A percentile compares a stretch with the other conserved stretches of the same genome.
These are phyloP conservation scores for Penicillium flavigenum DNA, from an alignment of 495 filamentous ascomycete genomes.

Conservation along the genomic window DNA sequence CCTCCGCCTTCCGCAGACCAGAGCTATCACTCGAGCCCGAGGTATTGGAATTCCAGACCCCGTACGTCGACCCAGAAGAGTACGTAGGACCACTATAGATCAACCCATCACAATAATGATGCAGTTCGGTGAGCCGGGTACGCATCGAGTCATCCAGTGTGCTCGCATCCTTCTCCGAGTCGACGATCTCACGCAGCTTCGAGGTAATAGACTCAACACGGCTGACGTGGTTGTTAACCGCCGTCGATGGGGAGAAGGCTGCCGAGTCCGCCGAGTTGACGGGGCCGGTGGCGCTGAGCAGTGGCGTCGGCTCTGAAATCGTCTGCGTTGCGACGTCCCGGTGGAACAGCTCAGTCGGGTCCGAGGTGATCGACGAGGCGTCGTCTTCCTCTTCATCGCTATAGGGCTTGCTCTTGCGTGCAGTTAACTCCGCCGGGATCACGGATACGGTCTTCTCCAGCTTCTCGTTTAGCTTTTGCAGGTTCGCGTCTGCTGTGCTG, in stretches of 20 bases:
- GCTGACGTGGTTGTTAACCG: slow-evolving; percentile 40
- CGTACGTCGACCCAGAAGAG: slow-evolving; percentile 33
- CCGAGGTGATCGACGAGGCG: slow-evolving; percentile 47
- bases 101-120: slow-evolving; percentile 53
- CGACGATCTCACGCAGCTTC: slow-evolving; percentile 53
- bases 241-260: slow-evolving; percentile 25
- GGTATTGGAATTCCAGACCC: slow-evolving; percentile 31
- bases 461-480: slow-evolving; percentile 68
- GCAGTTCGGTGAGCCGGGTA: slow-evolving; percentile 45
- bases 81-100: slow-evolving; percentile 44
- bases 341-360: slow-evolving; percentile 87
- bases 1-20: slow-evolving; percentile 51
- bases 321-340: slow-evolving; percentile 88
- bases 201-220: slow-evolving; percentile 49
- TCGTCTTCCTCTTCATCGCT: slow-evolving; percentile 49
- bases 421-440: slow-evolving; percentile 47
- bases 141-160: slow-evolving; percentile 46
- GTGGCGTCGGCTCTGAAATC: slow-evolving; percentile 49
- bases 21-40: slow-evolving; percentile 29
- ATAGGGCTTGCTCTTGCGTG: slow-evolving; percentile 19
- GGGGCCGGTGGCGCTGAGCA: slow-evolving; percentile 15
- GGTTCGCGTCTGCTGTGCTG: slow-evolving; percentile 59
- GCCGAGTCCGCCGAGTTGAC: slow-evolving; percentile 14
- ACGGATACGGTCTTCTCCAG: slow-evolving; percentile 70
- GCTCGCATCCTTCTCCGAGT: slow-evolving; percentile 47